Conservation (phyloP, 2,329 filamentous ascomycete species). For the Hymenoscyphus salicellus region DNA sequence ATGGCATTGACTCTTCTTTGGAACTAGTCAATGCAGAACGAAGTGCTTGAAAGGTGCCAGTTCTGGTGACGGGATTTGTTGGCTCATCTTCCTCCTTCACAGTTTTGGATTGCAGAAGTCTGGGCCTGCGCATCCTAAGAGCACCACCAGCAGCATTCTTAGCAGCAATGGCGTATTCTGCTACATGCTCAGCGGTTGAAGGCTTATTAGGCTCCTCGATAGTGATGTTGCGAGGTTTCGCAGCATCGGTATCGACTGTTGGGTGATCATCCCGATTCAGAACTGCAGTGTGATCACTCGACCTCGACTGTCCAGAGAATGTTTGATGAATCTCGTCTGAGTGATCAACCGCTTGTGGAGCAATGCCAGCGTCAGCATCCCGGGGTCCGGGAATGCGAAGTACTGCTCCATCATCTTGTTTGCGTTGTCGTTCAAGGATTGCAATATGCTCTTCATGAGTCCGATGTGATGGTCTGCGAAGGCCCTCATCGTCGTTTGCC, state of each 20-base stretch:
- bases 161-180: conserved; percentile 27
- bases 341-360: conserved; percentile 57
- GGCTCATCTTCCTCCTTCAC: conserved; percentile 25
- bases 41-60: conserved; percentile 56
- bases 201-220: conserved; percentile 29
- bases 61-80: conserved; percentile 16
- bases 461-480: conserved; percentile 50
- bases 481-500: conserved; percentile 41
- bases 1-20: conserved; percentile 68
- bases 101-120: conserved; percentile 38
- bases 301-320: conserved; percentile 20
- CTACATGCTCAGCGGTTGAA: conserved; percentile 31
- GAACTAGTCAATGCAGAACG: conserved; percentile 42
- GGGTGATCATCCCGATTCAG: conserved; percentile 21
- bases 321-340: conserved; percentile 19
- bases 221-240: conserved; percentile 31
- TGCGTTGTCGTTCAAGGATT: conserved; percentile 80
- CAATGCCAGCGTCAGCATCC: conserved; percentile 79
- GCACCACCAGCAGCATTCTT: conserved; percentile 20
- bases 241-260: conserved; percentile 31
- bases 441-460: conserved; percentile 78
- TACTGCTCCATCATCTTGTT: conserved; percentile 66
- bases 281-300: conserved; percentile 12
- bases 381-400: conserved; percentile 87
- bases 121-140: conserved; percentile 46